Conservation (phyloP, 768 basidiomycete genomes). For the Lactifluus rugatus region DNA sequence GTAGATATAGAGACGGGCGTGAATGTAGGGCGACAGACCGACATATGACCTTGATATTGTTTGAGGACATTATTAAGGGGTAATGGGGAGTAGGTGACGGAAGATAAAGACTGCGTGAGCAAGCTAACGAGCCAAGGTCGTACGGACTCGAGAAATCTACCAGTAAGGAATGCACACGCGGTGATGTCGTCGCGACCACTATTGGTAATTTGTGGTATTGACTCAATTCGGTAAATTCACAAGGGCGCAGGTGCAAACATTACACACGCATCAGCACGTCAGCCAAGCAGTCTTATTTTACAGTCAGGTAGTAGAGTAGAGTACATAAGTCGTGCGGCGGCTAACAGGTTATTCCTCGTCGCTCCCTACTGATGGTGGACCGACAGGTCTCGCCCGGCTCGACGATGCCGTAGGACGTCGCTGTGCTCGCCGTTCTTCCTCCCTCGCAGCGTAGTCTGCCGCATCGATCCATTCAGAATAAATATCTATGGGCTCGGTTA, state of each 20-base stretch:
- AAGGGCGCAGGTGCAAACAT: too few species aligned
- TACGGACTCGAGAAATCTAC: neutral
- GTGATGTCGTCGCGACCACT: slow-evolving; percentile 11
- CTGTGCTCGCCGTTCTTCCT: slow-evolving; percentile 34
- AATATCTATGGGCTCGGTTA: slow-evolving; percentile 82
- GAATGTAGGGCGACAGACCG: slow-evolving; percentile 51
- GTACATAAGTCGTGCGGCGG: too few species aligned
- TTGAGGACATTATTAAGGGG: slow-evolving; percentile 42
- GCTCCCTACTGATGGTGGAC: slow-evolving; percentile 31
- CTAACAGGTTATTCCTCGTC: slow-evolving; percentile 39
- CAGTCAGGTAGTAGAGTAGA: too few species aligned
- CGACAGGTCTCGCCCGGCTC: slow-evolving; percentile 30
- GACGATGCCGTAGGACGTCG: slow-evolving; percentile 51
- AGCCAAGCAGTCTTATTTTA: too few species aligned
- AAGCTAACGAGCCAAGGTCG: neutral
- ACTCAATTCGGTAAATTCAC: neutral
- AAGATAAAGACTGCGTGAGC: neutral
- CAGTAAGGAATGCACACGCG: neutral
- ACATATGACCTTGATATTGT: slow-evolving; percentile 98
- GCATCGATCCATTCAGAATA: slow-evolving; percentile 92
- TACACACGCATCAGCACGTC: too few species aligned
- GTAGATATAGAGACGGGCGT: slow-evolving; percentile 3
- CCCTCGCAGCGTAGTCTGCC: slow-evolving; percentile 69
- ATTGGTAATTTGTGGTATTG: slow-evolving; percentile 10
- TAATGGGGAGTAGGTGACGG: neutral